Conservation (phyloP, 306 rosid genomes). For the Dalbergia cultrata region DNA sequence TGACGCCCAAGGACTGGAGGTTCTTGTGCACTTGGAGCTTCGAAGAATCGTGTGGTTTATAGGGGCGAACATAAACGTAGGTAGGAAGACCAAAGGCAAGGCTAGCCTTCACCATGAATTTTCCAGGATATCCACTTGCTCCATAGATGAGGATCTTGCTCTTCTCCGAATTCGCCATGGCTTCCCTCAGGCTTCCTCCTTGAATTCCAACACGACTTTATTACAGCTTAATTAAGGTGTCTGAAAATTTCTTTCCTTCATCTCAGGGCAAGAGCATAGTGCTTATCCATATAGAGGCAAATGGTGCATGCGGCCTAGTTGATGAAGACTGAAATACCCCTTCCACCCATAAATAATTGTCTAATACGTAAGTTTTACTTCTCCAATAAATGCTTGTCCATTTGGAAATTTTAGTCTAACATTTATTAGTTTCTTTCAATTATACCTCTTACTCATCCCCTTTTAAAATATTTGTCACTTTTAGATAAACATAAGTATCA, state of each 20-base stretch:
- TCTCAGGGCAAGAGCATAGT: neutral
- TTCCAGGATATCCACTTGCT: conserved; percentile 55
- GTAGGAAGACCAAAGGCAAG: conserved; percentile 55
- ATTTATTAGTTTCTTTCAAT: too few species aligned
- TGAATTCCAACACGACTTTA: neutral
- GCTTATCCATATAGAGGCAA: too few species aligned
- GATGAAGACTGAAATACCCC: too few species aligned
- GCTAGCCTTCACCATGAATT: conserved; percentile 60
- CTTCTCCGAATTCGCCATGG: neutral
- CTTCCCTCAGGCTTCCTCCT: neutral
- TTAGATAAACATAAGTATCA: too few species aligned
- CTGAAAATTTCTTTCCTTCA: neutral
- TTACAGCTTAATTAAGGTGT: neutral
- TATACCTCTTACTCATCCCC: too few species aligned
- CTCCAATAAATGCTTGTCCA: too few species aligned
- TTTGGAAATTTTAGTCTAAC: too few species aligned
- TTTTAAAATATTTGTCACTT: too few species aligned
- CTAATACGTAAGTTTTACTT: too few species aligned
- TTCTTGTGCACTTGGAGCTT: conserved; percentile 47
- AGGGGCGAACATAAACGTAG: conserved; percentile 48
- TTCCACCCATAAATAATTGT: too few species aligned
- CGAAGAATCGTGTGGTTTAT: conserved; percentile 33
- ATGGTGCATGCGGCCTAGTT: too few species aligned
- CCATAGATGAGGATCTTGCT: conserved; percentile 41
- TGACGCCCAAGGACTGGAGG: conserved; percentile 52